Conservation (phyloP, 305 asterid species). For the Ajuga reptans region DNA sequence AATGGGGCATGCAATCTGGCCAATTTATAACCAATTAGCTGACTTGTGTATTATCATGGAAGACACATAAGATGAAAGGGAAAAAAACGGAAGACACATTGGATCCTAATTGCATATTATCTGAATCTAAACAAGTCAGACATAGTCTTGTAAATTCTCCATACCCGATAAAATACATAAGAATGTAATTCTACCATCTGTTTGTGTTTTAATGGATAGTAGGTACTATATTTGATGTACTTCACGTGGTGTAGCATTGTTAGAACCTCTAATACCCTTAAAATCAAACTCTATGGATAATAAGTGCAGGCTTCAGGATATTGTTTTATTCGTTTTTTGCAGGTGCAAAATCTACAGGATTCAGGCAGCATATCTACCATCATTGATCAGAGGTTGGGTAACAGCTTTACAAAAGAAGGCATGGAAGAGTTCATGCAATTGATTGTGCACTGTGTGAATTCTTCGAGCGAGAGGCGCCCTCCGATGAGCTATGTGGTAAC, state of each 20-base stretch:
- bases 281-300: neutral
- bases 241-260: neutral
- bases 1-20: neutral
- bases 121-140: neutral
- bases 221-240: neutral
- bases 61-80: neutral
- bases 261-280: neutral
- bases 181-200: neutral
- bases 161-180: neutral
- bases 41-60: neutral
- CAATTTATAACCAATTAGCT: neutral
- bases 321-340: conserved; percentile 5
- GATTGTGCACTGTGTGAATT: conserved; percentile 50
- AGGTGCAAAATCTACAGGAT: conserved; percentile 69
- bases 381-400: conserved; percentile 62
- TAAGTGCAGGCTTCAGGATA: neutral
- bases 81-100: too few species aligned
- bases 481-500: conserved; percentile 55
- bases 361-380: conserved; percentile 43
- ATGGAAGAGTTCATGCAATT: conserved; percentile 70
- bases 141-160: neutral
- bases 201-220: neutral
- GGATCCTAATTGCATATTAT: neutral
- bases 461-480: conserved; percentile 69
- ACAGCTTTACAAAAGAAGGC: conserved; percentile 70